phyloP scores from a whole-genome alignment of 345 rosid species.

The Carallia pectinifolia region DNA sequence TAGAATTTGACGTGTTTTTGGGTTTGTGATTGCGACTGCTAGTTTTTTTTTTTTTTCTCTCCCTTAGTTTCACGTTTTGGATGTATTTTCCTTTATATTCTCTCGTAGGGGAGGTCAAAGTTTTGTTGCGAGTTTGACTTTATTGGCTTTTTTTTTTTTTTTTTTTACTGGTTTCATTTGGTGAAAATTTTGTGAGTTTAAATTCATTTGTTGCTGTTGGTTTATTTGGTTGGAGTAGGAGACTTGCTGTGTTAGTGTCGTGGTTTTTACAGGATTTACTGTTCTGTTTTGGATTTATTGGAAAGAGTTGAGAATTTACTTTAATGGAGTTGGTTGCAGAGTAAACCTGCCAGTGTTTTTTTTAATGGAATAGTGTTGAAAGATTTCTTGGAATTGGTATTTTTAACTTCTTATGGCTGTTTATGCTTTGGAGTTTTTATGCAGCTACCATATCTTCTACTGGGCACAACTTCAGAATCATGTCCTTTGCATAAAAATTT shows the following conservation, averaged over 20 bases:
- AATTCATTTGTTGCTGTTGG: background rate
- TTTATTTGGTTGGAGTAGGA: background rate
- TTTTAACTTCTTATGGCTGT: background rate
- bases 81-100: too few species aligned
- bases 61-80: too few species aligned
- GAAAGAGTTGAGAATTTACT: background rate
- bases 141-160: too few species aligned
- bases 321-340: background rate
- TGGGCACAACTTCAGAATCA: background rate
- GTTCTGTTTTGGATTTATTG: too few species aligned
- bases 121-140: background rate
- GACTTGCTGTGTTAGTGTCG: too few species aligned
- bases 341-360: background rate
- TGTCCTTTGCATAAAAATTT: background rate
- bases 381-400: background rate
- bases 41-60: too few species aligned
- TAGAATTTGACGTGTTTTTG: constrained; percentile 16
- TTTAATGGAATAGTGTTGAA: background rate
- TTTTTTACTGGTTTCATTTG: background rate
- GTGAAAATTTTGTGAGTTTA: background rate
- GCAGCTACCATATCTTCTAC: background rate
- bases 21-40: constrained; percentile 3
- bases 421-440: background rate
- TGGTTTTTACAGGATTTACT: too few species aligned
- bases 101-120: background rate